Evolutionary conservation across 75 land plant species (phyloP), one percentile per base, ranked within the genome.

Genomic region (Pinus tabuliformis): DNA sequence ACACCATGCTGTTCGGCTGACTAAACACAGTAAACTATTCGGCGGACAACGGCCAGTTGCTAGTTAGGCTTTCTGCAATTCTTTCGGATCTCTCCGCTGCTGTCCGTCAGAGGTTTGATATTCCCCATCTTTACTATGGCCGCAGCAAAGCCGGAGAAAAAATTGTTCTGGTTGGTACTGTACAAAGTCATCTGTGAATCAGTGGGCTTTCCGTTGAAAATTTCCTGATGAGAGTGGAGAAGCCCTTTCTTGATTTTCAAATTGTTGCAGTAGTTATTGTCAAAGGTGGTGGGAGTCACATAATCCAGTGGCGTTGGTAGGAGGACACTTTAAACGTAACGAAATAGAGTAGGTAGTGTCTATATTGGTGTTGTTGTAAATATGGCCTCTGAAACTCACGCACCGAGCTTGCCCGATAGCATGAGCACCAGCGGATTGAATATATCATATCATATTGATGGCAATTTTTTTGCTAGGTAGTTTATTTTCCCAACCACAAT

Each of bases 401-500:
- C 88, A 86, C n/a, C 74, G 79, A 14, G 88, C 85, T 72, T 68
- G 76, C 17, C 88, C 88, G 14, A 86, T 80, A 3, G 88, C 83
- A 39, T 83, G 88, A 20, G 88, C 78, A 9, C 88, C 87, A 82
- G 18, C 2, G 63, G 21, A 22, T n/a, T 62, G 21, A 62, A 62
- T 62, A 7, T n/a, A 22, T 62, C 63, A 62, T 22, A n/a, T 14
- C 62, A 8, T 61, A n/a, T 30, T 30, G 30, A 30, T 30, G 1
- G 0, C 30, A 30, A 30, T 30, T 30, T 30, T 30, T 30, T 1
- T n/a, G n/a, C n/a, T 30, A 30, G 1, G 30, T 30, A 1, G 30
- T 30, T 30, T 1, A 30, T 1, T 30, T 1, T 30, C 1, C 1
- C 1, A 1, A 30, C 30, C 1, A 30, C 30, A 30, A 30, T 30